phyloP scores from a whole-genome alignment of 129 eudicot species.

The Flaveria trinervia region DNA sequence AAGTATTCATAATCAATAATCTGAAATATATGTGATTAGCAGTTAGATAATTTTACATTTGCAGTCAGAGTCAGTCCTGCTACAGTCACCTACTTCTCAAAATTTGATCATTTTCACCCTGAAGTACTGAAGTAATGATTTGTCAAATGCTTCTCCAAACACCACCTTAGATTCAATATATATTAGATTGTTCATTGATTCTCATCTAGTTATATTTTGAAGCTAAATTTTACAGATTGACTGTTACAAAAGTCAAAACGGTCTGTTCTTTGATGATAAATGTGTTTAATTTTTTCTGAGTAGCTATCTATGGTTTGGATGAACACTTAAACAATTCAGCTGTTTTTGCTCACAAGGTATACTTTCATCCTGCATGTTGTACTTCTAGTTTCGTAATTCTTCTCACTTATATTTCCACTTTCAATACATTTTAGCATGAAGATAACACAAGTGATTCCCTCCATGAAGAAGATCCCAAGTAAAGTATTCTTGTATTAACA shows the following conservation, averaged over 20 bases:
- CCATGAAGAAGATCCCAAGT: conserved; percentile 71
- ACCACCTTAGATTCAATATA: neutral
- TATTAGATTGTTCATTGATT: neutral
- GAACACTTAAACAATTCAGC: conserved; percentile 37
- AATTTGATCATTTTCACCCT: neutral
- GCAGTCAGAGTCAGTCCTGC: neutral
- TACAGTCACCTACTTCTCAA: neutral
- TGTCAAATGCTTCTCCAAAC: neutral
- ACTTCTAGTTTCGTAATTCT: conserved; percentile 5
- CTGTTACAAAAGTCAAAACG: neutral
- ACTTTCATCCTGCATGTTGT: conserved; percentile 10
- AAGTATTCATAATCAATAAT: conserved; percentile 2
- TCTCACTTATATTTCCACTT: conserved; percentile 23
- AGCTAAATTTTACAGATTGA: conserved; percentile 5
- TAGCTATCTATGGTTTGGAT: conserved; percentile 36
- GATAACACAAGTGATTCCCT: conserved; percentile 41
- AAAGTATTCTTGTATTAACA: conserved; percentile 26
- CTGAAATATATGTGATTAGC: neutral
- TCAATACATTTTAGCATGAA: conserved; percentile 40
- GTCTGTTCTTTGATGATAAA: neutral
- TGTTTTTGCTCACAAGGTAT: conserved; percentile 48
- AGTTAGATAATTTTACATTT: neutral
- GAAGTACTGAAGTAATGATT: neutral
- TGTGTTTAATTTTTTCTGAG: neutral
- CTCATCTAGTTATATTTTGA: conserved; percentile 1